These are phyloP conservation scores for Pythium sukuiense DNA, from an alignment of 352 stramenopile genomes.

Conservation along the genomic window DNA sequence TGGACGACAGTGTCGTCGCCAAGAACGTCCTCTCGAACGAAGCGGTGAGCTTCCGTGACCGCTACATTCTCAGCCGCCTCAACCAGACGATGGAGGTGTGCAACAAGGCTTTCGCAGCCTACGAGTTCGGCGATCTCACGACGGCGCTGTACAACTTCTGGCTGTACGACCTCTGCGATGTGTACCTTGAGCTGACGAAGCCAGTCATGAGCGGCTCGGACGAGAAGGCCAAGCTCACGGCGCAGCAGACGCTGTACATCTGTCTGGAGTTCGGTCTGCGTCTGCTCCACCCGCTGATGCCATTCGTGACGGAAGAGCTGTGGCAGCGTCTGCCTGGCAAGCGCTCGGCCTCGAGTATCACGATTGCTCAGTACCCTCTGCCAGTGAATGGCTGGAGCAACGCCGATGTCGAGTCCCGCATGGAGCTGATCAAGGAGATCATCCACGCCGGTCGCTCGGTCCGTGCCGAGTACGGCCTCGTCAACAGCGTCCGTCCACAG, in stretches of 20 bases:
- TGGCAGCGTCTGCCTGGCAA: conserved; percentile 85
- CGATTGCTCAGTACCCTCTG: conserved; percentile 78
- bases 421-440: conserved; percentile 93
- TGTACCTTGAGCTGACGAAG: conserved; percentile 99
- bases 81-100: conserved; percentile 72
- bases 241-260: conserved; percentile 84
- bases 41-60: conserved; percentile 65
- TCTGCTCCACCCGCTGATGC: conserved; percentile 98
- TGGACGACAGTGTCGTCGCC: conserved; percentile 51
- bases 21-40: conserved; percentile 64
- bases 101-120: conserved; percentile 88
- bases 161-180: conserved; percentile 98
- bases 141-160: conserved; percentile 97
- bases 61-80: conserved; percentile 84
- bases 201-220: conserved; percentile 91
- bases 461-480: conserved; percentile 80
- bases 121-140: conserved; percentile 96
- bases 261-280: conserved; percentile 84
- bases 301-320: conserved; percentile 96
- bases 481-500: conserved; percentile 75
- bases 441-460: conserved; percentile 96
- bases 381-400: conserved; percentile 85
- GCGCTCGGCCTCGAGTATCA: conserved; percentile 69
- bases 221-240: conserved; percentile 67
- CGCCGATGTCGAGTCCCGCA: conserved; percentile 87